Evolutionary conservation across 345 rosid genomes (phyloP).

Genomic region (Moricandia moricandioides): DNA sequence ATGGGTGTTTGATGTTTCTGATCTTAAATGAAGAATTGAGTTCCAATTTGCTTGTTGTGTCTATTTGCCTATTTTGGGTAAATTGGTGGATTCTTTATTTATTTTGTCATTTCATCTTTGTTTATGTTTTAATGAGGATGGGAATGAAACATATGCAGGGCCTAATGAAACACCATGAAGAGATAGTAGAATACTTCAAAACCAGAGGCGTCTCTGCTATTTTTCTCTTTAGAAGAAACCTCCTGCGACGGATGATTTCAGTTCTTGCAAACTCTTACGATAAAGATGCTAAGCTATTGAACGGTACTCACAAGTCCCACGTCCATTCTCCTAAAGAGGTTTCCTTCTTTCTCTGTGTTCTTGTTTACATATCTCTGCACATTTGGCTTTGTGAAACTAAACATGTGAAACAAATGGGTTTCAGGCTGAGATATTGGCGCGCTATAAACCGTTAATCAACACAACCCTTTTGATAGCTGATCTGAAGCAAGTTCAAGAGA

Average conservation of each 20-base stretch:
- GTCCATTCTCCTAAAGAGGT: slow-evolving; percentile 93
- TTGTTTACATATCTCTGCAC: background rate
- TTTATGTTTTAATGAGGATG: slow-evolving; percentile 15
- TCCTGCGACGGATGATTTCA: slow-evolving; percentile 86
- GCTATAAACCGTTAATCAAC: slow-evolving; percentile 75
- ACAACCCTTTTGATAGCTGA: slow-evolving; percentile 55
- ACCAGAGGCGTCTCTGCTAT: slow-evolving; percentile 80
- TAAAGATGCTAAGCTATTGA: slow-evolving; percentile 66
- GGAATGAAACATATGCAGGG: slow-evolving; percentile 52
- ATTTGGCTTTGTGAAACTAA: background rate
- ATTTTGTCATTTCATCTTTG: too few species aligned
- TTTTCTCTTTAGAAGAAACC: slow-evolving; percentile 90
- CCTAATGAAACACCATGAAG: slow-evolving; percentile 76
- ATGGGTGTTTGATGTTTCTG: background rate
- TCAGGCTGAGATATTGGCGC: slow-evolving; percentile 95
- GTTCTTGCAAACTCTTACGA: slow-evolving; percentile 94
- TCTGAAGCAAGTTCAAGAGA: slow-evolving; percentile 70
- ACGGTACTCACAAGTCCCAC: slow-evolving; percentile 98
- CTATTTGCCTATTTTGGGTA: background rate
- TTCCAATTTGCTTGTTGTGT: background rate
- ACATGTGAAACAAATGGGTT: slow-evolving; percentile 11
- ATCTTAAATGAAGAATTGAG: background rate
- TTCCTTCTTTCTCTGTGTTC: background rate
- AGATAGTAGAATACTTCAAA: slow-evolving; percentile 82
- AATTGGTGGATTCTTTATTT: too few species aligned